phyloP scores from a whole-genome alignment of 2,329 filamentous ascomycete species.

The Grosmannia serpens region DNA sequence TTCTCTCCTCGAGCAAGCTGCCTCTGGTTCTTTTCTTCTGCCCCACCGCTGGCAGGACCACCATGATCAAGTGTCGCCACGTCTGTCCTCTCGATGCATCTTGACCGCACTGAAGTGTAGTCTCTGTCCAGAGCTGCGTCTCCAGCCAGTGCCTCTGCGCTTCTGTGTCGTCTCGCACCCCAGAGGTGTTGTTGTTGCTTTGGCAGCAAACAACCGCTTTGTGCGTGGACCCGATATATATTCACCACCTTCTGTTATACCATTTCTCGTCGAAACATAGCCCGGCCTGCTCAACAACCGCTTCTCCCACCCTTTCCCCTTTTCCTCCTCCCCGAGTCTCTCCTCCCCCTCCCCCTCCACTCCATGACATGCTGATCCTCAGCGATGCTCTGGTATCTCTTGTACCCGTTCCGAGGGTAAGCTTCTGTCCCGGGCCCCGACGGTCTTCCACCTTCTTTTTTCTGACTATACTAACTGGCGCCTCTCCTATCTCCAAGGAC shows the following conservation, averaged over 20 bases:
- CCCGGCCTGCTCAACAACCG: too few relatives aligned
- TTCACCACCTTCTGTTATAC: neutral
- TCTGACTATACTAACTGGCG: conserved; percentile 1
- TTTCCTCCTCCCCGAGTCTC: neutral
- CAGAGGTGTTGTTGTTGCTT: neutral
- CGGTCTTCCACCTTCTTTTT: neutral
- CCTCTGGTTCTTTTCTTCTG: neutral
- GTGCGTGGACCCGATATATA: neutral
- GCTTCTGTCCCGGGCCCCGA: conserved; percentile 22
- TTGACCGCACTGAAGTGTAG: too few relatives aligned
- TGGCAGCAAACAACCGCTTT: neutral
- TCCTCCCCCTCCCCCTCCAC: neutral
- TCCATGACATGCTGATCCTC: neutral
- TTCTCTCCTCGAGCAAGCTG: neutral
- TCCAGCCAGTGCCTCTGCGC: neutral
- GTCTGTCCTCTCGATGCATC: neutral
- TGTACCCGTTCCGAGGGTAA: conserved; percentile 70
- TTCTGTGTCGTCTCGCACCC: neutral
- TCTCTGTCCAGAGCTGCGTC: too few relatives aligned
- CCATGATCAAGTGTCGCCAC: neutral
- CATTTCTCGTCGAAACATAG: neutral
- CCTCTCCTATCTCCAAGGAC: conserved; percentile 42
- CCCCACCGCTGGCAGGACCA: neutral
- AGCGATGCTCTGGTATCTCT: conserved; percentile 62
- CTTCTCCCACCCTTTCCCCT: neutral